These are phyloP conservation scores for Backusella macrospora DNA, from an alignment of 192 early-diverging fungal genomes.

Conservation along the genomic window DNA sequence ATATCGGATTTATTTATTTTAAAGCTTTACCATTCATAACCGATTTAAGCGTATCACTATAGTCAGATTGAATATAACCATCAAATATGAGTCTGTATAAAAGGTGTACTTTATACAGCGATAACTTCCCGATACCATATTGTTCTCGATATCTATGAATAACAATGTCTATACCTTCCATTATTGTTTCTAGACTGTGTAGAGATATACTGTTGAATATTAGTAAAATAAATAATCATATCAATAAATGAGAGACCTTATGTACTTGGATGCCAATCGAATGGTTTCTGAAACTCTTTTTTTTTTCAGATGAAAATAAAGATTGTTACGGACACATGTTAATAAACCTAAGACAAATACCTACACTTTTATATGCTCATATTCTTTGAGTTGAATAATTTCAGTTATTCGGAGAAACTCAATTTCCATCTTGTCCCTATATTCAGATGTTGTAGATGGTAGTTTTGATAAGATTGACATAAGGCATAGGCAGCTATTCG, in stretches of 20 bases:
- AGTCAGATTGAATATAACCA: neutral
- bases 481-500: neutral
- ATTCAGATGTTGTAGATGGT: neutral
- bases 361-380: neutral
- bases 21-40: neutral
- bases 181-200: neutral
- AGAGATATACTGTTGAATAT: neutral
- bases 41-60: neutral
- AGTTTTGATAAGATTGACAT: neutral
- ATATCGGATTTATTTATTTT: neutral
- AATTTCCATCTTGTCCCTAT: neutral
- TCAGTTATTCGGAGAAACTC: neutral
- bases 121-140: neutral
- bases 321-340: neutral
- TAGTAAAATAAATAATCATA: neutral
- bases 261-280: neutral
- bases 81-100: neutral
- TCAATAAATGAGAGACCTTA: neutral
- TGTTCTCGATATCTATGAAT: neutral
- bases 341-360: too few relatives aligned
- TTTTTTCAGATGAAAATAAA: neutral
- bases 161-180: neutral
- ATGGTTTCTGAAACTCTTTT: neutral
- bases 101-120: neutral
- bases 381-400: neutral